Base-by-base conservation (phyloP, 768 basidiomycete genomes). In the Pleurotus tuber-regium region DNA sequence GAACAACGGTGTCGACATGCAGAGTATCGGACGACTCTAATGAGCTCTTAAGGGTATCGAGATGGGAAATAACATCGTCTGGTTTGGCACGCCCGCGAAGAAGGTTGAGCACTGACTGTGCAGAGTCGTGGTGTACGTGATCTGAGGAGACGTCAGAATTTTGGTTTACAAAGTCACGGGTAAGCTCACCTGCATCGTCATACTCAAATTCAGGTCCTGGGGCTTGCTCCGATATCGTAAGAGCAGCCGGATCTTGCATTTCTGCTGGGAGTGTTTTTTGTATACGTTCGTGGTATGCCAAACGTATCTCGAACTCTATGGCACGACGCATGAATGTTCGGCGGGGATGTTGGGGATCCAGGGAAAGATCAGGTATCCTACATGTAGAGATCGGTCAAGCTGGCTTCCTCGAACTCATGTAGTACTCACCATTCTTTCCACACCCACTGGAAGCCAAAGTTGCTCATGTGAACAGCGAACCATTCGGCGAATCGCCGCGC, bases 381-480 rank as follows among this genome's bases (percentile, higher is more conserved):
- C n/a, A n/a, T n/a, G n/a, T n/a, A n/a, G n/a, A n/a, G n/a, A n/a
- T n/a, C n/a, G n/a, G n/a, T n/a, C n/a, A n/a, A n/a, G n/a, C n/a
- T n/a, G n/a, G n/a, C n/a, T n/a, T n/a, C n/a, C n/a, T n/a, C n/a
- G n/a, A n/a, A n/a, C n/a, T n/a, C n/a, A 39, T 21, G 3, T 29
- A 21, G 12, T 4, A 69, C 84, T 39, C 46, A 94, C 96, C 97
- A 99, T 78, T 98, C 97, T 62, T 92, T 95, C 97, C 97, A 99
- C 11, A 97, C 92, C 97, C 97, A 98, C 61, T 87, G 85, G 70
- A 98, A 99, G 21, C 86, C 87, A 66, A 98, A 99, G 70, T 99
- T 99, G 58, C 92, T 95, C 85, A 99, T 87, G 61, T 99, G 97
- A 2, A 89, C 77, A 2, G 92, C 80, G 59, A 98, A 97, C 97